Evolutionary conservation across 2,329 filamentous ascomycete species (phyloP).

Genomic region (Hypoxylon sp.): DNA sequence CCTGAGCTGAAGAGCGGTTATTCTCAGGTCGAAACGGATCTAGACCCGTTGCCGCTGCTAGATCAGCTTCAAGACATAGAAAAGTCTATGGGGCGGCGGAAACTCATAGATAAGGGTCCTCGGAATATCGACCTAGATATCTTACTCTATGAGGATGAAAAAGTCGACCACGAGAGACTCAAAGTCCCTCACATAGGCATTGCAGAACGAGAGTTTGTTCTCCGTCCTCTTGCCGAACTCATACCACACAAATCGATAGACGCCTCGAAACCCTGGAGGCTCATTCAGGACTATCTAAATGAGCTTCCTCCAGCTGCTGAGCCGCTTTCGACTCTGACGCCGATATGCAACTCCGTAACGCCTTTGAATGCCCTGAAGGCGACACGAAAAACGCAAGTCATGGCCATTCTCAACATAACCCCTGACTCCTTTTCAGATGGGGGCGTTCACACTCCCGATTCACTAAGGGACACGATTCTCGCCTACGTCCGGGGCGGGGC

Average conservation of each 20-base stretch:
- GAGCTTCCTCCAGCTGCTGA: conserved; percentile 59
- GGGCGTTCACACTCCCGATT: conserved; percentile 64
- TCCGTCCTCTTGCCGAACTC: conserved; percentile 83
- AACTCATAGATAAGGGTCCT: conserved; percentile 90
- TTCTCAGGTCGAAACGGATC: conserved; percentile 76
- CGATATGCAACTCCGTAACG: conserved; percentile 57
- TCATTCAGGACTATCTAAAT: conserved; percentile 68
- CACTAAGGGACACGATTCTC: conserved; percentile 66
- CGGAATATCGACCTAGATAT: conserved; percentile 96
- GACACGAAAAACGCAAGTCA: conserved; percentile 75
- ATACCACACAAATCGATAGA: conserved; percentile 63
- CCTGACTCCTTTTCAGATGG: conserved; percentile 98
- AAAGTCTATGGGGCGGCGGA: conserved; percentile 77
- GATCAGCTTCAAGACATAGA: conserved; percentile 87
- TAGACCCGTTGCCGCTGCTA: conserved; percentile 78
- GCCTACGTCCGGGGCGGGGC: conserved; percentile 73
- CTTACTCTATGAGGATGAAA: conserved; percentile 76
- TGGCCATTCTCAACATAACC: conserved; percentile 95
- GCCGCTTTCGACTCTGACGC: conserved; percentile 66
- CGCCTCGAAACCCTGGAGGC: conserved; percentile 64
- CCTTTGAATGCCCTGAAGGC: conserved; percentile 66
- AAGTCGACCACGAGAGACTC: conserved; percentile 74
- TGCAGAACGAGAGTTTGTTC: conserved; percentile 90
- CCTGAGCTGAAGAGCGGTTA: conserved; percentile 10
- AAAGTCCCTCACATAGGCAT: conserved; percentile 85